Evolutionary conservation across 495 filamentous ascomycete genomes (phyloP).

Genomic region (Daldinia decipiens): DNA sequence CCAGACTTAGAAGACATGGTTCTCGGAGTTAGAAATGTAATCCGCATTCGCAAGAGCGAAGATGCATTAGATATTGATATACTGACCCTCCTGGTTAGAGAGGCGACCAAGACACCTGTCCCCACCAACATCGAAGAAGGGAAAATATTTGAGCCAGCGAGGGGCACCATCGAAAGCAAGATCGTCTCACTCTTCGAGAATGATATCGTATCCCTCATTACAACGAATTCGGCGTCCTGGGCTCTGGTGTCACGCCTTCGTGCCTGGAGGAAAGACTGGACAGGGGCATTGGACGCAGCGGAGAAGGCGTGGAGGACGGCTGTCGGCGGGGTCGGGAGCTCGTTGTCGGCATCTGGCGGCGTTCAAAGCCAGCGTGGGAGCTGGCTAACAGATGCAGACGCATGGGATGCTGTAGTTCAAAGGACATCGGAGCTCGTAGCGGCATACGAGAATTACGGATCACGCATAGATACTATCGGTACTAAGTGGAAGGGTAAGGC

Average conservation of each 20-base stretch:
- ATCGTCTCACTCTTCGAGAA: conserved; percentile 79
- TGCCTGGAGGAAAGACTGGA: conserved; percentile 72
- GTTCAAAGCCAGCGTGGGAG: conserved; percentile 44
- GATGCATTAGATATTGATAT: conserved; percentile 79
- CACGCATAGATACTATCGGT: conserved; percentile 61
- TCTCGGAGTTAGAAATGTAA: conserved; percentile 73
- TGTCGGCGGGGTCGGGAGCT: conserved; percentile 54
- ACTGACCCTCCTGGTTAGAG: conserved; percentile 73
- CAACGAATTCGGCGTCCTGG: conserved; percentile 79
- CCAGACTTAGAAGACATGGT: conserved; percentile 79
- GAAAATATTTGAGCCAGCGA: conserved; percentile 53
- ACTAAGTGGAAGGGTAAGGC: conserved; percentile 86
- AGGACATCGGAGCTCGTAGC: conserved; percentile 72
- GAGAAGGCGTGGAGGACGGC: conserved; percentile 89
- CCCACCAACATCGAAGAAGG: conserved; percentile 51
- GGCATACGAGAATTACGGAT: conserved; percentile 72
- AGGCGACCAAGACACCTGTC: conserved; percentile 61
- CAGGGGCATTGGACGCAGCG: conserved; percentile 77
- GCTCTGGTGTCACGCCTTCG: conserved; percentile 74
- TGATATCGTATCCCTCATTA: conserved; percentile 82
- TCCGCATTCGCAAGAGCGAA: conserved; percentile 80
- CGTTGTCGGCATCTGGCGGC: conserved; percentile 24
- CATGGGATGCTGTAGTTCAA: conserved; percentile 70
- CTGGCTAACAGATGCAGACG: conserved; percentile 58
- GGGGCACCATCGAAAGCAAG: conserved; percentile 60